Evolutionary conservation across 768 basidiomycete genomes (phyloP), one percentile per base, ranked within the genome.

Genomic region (Tylopilus sp.): DNA sequence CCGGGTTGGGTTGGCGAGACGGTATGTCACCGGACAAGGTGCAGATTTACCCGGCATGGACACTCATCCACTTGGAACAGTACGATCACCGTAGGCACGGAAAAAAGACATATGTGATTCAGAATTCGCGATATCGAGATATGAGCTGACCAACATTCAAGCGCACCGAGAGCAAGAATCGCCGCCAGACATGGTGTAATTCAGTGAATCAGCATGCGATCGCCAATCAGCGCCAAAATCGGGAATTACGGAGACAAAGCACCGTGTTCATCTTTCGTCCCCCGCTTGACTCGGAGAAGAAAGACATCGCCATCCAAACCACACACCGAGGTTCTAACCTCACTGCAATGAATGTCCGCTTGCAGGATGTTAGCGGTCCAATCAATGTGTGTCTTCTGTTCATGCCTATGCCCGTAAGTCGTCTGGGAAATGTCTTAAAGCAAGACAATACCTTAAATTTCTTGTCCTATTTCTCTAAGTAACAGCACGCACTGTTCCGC

Each of bases 31-130:
- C 31, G 25, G 28, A 13, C 20, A 25, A 28, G 17, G 40, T 43
- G 25, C 6, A 11, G 6, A 10, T 6, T 6, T 50, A 6, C 59
- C 45, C 38, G n/a, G 59, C 47, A 35, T 26, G 55, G 60, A 48
- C 49, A 50, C 6, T 44, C 38, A 40, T 43, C 13, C 15, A 5
- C 18, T 17, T 20, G 23, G 4, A 6, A 15, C 55, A n/a, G 25
- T 26, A 10, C 23, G 55, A 46, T 46, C 35, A 48, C 30, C 3
- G 30, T 40, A 40, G 30, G 13, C 20, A 35, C 48, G 49, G 11
- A 51, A 6, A 60, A 60, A 54, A 62, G 3, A 49, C 6, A 31
- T 15, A 11, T 18, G 7, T 1, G 1, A 23, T 45, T 57, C 58
- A 28, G 48, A 49, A 53, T 25, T 21, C 47, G 21, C 54, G 57